Evolutionary conservation across 176 grass and related monocot species (phyloP), one percentile per base, ranked within the genome.

Genomic region (Zea luxurians): DNA sequence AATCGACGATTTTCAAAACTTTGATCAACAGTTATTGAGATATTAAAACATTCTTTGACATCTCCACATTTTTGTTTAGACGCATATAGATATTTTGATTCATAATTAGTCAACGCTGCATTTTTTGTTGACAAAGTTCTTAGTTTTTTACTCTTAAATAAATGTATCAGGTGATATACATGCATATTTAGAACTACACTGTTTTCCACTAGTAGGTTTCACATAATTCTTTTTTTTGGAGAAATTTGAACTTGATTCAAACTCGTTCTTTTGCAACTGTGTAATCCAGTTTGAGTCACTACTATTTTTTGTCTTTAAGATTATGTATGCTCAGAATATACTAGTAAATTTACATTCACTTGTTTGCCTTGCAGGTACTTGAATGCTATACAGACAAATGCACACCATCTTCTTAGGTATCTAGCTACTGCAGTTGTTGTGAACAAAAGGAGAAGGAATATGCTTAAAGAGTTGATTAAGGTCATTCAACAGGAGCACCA

Each of bases 401-500:
- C 96, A 45, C 87, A 90, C 48, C 92, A 98, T 66, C 91, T 98
- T 58, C 78, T 94, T 37, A 84, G 91, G 42, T 98, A 98, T 66
- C 68, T 94, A 45, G 89, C 96, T 20, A 92, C 92, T 80, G 92
- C 92, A 70, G 92, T 94, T 77, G 87, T 98, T 57, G 87, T 94
- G 43, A 90, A 98, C 81, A 98, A 98, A 89, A 90, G 96, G 70
- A 92, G 96, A 83, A 92, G 96, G 69, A 98, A 98, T 70, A 86
- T 98, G 89, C 85, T 98, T 74, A 98, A 92, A 80, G 95, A 98
- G 68, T 74, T 98, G 70, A 91, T 98, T 64, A 97, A 92, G 85
- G 91, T 97, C 73, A 94, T 98, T 77, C 95, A 94, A 75, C 91
- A 97, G 74, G 95, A 97, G 81, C 95, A 92, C 66, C 74, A 97